A percentile compares a stretch with the other conserved stretches of the same genome.
These are phyloP conservation scores for Geranium brycei DNA, from an alignment of 345 rosid genomes.

Conservation along the genomic window DNA sequence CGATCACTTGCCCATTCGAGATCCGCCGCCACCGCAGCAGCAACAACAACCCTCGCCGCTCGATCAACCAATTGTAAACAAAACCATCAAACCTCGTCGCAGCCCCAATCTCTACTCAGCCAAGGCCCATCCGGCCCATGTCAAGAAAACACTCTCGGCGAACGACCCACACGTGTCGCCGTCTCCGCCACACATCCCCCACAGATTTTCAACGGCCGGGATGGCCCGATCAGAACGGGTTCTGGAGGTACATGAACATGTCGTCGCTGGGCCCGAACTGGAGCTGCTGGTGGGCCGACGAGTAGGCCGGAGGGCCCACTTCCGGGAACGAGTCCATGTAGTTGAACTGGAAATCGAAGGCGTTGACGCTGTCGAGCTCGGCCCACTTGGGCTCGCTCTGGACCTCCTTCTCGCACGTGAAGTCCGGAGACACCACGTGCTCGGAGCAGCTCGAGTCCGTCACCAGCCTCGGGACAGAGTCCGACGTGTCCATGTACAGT, in stretches of 20 bases:
- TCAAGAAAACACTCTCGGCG: no score
- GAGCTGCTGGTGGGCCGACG: constrained; percentile 10
- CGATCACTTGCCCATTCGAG: neutral
- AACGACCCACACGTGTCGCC: no score
- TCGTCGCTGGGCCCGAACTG: constrained; percentile 32
- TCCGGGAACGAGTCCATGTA: constrained; percentile 30
- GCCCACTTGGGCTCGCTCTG: constrained; percentile 42
- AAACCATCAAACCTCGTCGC: neutral
- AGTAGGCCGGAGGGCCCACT: constrained; percentile 25
- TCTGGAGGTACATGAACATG: constrained; percentile 17
- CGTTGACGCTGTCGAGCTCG: constrained; percentile 13
- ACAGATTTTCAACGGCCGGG: neutral
- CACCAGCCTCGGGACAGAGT: constrained; percentile 36
- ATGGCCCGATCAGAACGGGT: constrained; percentile 11
- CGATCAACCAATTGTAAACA: neutral
- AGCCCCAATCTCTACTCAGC: no score
- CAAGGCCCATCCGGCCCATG: no score
- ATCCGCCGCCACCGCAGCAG: neutral
- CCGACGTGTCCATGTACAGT: constrained; percentile 36
- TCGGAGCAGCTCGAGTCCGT: constrained; percentile 64
- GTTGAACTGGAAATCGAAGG: constrained; percentile 24
- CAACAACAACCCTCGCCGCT: neutral
- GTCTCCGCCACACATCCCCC: no score
- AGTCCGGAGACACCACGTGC: constrained; percentile 48
- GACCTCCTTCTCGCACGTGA: constrained; percentile 40